Conservation (phyloP, 1,139 yeast genomes). For the Taphrina communis region DNA sequence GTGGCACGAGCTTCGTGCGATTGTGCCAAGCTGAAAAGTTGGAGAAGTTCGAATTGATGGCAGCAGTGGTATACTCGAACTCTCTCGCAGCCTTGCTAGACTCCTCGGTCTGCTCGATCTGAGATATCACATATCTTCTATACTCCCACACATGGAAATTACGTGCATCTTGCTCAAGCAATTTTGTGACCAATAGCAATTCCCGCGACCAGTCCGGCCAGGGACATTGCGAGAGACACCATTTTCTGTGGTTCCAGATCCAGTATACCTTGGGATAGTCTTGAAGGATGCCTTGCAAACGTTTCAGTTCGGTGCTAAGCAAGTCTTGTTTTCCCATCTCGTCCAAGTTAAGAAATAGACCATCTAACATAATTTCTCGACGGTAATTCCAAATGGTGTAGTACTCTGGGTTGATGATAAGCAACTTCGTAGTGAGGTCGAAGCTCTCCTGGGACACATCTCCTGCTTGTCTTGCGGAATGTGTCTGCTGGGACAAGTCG, state of each 20-base stretch:
- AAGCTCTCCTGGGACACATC: conserved; percentile 55
- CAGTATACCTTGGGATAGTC: conserved; percentile 87
- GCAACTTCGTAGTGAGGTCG: conserved; percentile 61
- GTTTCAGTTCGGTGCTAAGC: conserved; percentile 65
- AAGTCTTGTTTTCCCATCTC: conserved; percentile 49
- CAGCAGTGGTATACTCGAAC: conserved; percentile 74
- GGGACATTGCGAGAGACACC: conserved; percentile 72
- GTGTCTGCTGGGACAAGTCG: conserved; percentile 3
- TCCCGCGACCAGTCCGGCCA: conserved; percentile 70
- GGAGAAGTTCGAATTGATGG: conserved; percentile 81
- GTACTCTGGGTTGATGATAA: conserved; percentile 78
- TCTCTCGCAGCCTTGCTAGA: conserved; percentile 58
- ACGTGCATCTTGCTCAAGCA: conserved; percentile 74
- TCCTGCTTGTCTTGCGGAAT: conserved; percentile 3
- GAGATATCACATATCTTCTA: conserved; percentile 70
- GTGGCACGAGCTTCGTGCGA: conserved; percentile 71
- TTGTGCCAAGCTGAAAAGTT: conserved; percentile 98
- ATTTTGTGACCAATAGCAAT: conserved; percentile 67
- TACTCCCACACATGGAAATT: conserved; percentile 98
- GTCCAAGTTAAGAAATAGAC: conserved; percentile 50
- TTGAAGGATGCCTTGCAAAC: conserved; percentile 65
- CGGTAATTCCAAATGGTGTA: conserved; percentile 91
- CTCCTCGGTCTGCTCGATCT: conserved; percentile 56
- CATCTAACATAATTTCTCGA: conserved; percentile 64
- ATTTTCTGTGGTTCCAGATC: conserved; percentile 92